These are phyloP conservation scores for Citrus medica DNA, from an alignment of 345 rosid genomes.

Conservation along the genomic window DNA sequence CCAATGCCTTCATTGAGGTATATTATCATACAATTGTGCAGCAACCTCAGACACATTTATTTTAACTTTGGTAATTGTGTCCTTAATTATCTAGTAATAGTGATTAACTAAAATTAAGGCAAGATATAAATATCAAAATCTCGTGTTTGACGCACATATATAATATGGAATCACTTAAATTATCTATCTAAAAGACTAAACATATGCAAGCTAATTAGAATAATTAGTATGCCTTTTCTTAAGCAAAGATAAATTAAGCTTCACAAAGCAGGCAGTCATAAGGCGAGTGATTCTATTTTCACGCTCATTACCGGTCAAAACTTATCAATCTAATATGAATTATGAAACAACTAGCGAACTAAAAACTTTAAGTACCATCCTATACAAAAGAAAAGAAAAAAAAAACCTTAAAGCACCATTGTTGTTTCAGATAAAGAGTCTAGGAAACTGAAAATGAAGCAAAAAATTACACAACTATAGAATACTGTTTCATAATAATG, in stretches of 20 bases:
- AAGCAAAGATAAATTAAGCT: not conserved
- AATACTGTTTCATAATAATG: not conserved
- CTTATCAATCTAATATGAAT: not conserved
- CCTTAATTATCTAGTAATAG: no score
- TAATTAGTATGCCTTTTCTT: not conserved
- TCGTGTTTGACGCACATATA: no score
- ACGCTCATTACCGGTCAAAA: not conserved
- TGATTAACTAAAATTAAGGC: no score
- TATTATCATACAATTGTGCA: no score
- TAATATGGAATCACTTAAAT: no score
- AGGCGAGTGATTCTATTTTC: not conserved
- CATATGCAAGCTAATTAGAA: no score
- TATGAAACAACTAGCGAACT: not conserved
- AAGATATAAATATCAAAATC: no score
- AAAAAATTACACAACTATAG: not conserved
- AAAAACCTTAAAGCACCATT: not conserved
- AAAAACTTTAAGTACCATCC: not conserved
- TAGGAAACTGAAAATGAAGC: not conserved
- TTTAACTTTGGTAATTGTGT: no score
- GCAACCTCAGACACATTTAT: no score
- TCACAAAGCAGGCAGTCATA: not conserved
- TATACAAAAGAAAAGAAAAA: not conserved
- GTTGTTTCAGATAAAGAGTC: not conserved
- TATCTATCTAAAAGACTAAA: no score
- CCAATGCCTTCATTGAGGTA: no score